These are phyloP conservation scores for Xylaria sp. DNA, from an alignment of 2,329 filamentous ascomycete species.

Conservation along the genomic window DNA sequence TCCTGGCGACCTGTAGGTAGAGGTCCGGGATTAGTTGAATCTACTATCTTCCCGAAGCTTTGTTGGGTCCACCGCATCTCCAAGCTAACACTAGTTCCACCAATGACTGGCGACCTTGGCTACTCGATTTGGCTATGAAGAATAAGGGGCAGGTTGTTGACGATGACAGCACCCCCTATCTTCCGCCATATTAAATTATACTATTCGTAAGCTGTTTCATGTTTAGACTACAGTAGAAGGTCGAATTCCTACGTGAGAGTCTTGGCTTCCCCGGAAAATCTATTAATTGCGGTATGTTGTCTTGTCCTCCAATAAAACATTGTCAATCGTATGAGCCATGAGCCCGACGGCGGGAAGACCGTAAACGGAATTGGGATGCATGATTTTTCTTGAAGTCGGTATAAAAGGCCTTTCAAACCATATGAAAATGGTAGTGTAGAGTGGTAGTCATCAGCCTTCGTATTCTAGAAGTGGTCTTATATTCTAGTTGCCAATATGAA, in stretches of 20 bases:
- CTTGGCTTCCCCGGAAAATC: conserved; percentile 5
- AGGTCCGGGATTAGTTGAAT: background rate
- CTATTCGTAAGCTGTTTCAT: background rate
- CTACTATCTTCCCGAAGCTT: conserved; percentile 8
- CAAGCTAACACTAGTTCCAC: conserved; percentile 5
- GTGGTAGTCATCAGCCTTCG: background rate
- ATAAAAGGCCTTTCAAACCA: background rate
- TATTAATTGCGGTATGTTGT: background rate
- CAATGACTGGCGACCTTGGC: background rate
- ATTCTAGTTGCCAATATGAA: conserved; percentile 8
- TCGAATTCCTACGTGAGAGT: background rate
- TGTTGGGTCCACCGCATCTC: background rate
- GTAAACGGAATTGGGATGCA: conserved; percentile 6
- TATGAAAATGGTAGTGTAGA: background rate
- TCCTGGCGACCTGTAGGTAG: background rate
- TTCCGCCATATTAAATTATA: background rate
- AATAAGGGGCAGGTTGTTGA: background rate
- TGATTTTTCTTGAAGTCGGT: background rate
- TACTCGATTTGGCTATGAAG: background rate
- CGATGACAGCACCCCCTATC: background rate
- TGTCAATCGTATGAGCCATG: background rate
- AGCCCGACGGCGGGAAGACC: background rate
- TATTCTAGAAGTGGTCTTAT: background rate
- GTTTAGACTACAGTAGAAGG: background rate
- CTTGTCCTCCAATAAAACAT: conserved; percentile 9